phyloP scores from a whole-genome alignment of 2,329 filamentous ascomycete species.

The Endocalyx cinctus region DNA sequence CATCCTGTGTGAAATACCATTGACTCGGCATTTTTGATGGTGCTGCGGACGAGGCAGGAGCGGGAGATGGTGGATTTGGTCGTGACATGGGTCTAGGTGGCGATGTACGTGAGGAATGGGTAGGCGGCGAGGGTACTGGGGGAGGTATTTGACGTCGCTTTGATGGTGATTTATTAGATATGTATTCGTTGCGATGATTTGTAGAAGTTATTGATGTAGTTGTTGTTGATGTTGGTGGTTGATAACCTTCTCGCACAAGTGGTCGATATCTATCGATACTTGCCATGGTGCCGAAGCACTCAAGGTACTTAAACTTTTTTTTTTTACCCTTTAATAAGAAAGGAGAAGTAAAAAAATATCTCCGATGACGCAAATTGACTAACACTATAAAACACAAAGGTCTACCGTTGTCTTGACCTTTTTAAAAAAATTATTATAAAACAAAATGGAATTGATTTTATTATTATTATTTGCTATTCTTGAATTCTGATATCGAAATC shows the following conservation, averaged over 20 bases:
- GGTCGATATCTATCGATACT: conserved; percentile 57
- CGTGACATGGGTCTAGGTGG: conserved; percentile 39
- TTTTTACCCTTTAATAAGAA: conserved; percentile 1
- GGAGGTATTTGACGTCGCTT: conserved; percentile 54
- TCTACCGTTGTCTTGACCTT: too few species aligned
- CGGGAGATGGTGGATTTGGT: conserved; percentile 39
- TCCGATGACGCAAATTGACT: too few species aligned
- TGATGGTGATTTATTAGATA: conserved; percentile 45
- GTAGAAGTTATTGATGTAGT: too few species aligned
- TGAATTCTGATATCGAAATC: too few species aligned
- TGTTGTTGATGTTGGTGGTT: conserved; percentile 36
- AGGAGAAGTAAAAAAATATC: too few species aligned
- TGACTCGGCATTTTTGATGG: conserved; percentile 48
- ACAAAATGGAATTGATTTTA: too few species aligned
- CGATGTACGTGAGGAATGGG: conserved; percentile 49
- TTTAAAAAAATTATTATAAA: too few species aligned
- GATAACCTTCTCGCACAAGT: conserved; percentile 49
- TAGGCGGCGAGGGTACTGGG: conserved; percentile 57
- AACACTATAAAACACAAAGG: too few species aligned
- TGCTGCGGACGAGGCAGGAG: conserved; percentile 34
- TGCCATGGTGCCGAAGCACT: conserved; percentile 52
- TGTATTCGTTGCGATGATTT: conserved; percentile 23
- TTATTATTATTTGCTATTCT: too few species aligned
- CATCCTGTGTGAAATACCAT: conserved; percentile 85
- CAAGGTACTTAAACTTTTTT: too few species aligned